A percentile compares a stretch with the other conserved stretches of the same genome.
These are phyloP conservation scores for Aaosphaeria arxii DNA, from an alignment of 2,329 filamentous ascomycete genomes.

Conservation along the genomic window DNA sequence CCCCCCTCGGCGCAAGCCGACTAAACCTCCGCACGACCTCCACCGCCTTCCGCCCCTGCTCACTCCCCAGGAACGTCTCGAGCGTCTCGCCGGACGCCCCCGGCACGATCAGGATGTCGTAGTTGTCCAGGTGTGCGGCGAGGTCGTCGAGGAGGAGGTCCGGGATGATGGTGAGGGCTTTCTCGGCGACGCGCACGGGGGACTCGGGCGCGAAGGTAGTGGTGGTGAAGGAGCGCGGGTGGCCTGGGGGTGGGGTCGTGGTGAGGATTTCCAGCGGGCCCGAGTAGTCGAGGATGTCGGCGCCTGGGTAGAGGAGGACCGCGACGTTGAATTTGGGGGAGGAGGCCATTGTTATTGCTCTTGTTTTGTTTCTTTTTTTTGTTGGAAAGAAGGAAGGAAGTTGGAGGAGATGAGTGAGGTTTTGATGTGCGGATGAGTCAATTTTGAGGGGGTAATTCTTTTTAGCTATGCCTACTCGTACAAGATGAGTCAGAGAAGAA, in stretches of 20 bases:
- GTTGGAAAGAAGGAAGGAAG: too few species aligned
- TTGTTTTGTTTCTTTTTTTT: too few species aligned
- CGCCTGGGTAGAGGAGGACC: conserved; percentile 36
- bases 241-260: conserved; percentile 21
- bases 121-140: conserved; percentile 22
- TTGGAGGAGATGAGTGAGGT: too few species aligned
- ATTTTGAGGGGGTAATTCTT: too few species aligned
- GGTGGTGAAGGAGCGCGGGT: conserved; percentile 26
- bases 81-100: conserved; percentile 29
- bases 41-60: conserved; percentile 12
- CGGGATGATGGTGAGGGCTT: conserved; percentile 26
- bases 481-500: too few species aligned
- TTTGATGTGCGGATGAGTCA: too few species aligned
- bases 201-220: conserved; percentile 31
- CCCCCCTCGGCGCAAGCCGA: conserved; percentile 16
- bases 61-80: conserved; percentile 12
- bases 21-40: conserved; percentile 21
- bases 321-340: conserved; percentile 11
- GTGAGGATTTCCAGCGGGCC: conserved; percentile 39
- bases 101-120: conserved; percentile 41
- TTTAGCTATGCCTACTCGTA: too few species aligned
- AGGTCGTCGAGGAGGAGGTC: conserved; percentile 29
- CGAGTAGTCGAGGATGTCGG: conserved; percentile 42
- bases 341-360: too few species aligned
- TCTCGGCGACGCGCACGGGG: conserved; percentile 17